Percentiles rank a stretch among this genome's conserved stretches.
Evolutionary conservation across 2,329 filamentous ascomycete genomes (phyloP).

Genomic region (Bipolaris cookei): DNA sequence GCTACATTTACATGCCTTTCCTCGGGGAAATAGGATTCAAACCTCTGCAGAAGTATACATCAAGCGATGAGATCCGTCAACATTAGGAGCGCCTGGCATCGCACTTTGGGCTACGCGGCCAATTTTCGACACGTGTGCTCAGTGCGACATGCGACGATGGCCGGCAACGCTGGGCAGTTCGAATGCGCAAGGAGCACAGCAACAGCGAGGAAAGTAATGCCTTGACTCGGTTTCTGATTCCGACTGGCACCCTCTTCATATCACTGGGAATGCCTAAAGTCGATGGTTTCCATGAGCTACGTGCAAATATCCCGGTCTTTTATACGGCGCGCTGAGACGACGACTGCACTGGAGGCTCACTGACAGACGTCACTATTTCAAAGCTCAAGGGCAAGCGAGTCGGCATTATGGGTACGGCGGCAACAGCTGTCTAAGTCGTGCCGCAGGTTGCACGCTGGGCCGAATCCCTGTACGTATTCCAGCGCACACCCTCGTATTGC

Average conservation of each 20-base stretch:
- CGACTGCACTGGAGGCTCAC: slow-evolving; percentile 49
- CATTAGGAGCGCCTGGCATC: slow-evolving; percentile 47
- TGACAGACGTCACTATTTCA: slow-evolving; percentile 30
- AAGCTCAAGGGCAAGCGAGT: slow-evolving; percentile 44
- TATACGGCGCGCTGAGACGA: slow-evolving; percentile 57
- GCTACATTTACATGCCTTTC: slow-evolving; percentile 65
- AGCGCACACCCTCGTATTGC: slow-evolving; percentile 52
- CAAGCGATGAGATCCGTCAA: slow-evolving; percentile 54
- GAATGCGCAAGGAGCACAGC: slow-evolving; percentile 17
- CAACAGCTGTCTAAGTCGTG: slow-evolving; percentile 52
- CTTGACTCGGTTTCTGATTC: slow-evolving; percentile 5
- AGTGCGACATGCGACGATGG: slow-evolving; percentile 28
- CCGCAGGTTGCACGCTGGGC: slow-evolving; percentile 50
- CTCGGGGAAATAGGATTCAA: slow-evolving; percentile 66
- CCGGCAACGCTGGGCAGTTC: slow-evolving; percentile 13
- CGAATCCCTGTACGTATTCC: slow-evolving; percentile 50
- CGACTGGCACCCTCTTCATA: slow-evolving; percentile 46
- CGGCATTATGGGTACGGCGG: slow-evolving; percentile 54
- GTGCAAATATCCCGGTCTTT: slow-evolving; percentile 47
- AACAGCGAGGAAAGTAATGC: slow-evolving; percentile 12
- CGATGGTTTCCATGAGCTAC: slow-evolving; percentile 37
- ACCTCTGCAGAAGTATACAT: slow-evolving; percentile 57
- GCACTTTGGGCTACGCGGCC: slow-evolving; percentile 49
- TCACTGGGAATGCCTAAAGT: slow-evolving; percentile 53
- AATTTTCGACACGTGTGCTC: slow-evolving; percentile 29